Evolutionary conservation across 2,329 filamentous ascomycete species (phyloP).

Genomic region (Raffaelea deltoideospora): DNA sequence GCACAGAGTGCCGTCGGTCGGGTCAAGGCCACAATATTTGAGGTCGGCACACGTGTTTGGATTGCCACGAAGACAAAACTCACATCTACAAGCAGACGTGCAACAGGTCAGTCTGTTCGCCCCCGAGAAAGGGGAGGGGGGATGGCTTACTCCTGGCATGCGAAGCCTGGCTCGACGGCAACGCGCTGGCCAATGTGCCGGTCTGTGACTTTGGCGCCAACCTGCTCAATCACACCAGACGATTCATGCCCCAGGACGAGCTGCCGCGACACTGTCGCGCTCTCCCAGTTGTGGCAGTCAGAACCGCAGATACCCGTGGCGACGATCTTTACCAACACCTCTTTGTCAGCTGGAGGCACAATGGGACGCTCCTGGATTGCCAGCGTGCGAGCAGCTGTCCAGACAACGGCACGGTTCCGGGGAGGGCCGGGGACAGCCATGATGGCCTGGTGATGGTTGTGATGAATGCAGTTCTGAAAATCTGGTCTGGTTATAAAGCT

Average conservation of each 20-base stretch:
- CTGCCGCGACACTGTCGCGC: conserved; percentile 9
- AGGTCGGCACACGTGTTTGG: conserved; percentile 53
- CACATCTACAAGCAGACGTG: conserved; percentile 14
- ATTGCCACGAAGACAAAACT: conserved; percentile 32
- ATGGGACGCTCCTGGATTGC: conserved; percentile 30
- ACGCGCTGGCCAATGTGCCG: conserved; percentile 39
- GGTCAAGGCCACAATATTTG: conserved; percentile 52
- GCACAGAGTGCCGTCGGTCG: conserved; percentile 50
- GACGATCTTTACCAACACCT: conserved; percentile 10
- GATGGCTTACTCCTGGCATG: conserved; percentile 1
- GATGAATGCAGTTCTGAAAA: too few species aligned
- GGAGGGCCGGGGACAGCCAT: conserved; percentile 1
- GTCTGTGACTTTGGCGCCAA: conserved; percentile 33
- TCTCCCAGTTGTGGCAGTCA: conserved; percentile 13
- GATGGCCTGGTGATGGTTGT: too few species aligned
- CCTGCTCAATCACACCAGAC: conserved; percentile 39
- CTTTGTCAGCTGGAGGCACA: conserved; percentile 17
- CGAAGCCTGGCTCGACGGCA: conserved; percentile 24
- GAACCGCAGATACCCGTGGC: conserved; percentile 10
- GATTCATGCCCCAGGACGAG: conserved; percentile 44
- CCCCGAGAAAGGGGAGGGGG: too few species aligned
- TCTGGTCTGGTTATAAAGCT: background rate
- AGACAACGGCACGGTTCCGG: conserved; percentile 12
- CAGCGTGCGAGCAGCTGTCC: conserved; percentile 16
- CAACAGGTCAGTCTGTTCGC: too few species aligned